Conservation (phyloP, 1,284 basidiomycete genomes). For the Trametes sp. region DNA sequence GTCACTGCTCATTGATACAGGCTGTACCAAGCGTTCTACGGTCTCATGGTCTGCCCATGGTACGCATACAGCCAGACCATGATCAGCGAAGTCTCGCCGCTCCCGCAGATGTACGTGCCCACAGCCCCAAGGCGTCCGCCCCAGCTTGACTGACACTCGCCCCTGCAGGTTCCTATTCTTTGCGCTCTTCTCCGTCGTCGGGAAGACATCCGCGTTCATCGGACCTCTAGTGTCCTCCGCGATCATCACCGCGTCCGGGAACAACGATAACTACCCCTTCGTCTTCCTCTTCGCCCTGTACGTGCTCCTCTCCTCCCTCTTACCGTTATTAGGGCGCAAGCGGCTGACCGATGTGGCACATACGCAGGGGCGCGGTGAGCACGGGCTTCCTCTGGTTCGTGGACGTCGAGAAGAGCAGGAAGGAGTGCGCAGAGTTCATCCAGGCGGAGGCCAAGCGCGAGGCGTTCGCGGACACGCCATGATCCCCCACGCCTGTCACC, state of each 20-base stretch:
- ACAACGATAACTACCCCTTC: conserved; percentile 85
- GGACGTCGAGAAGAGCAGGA: conserved; percentile 72
- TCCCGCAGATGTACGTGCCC: conserved; percentile 67
- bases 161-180: conserved; percentile 77
- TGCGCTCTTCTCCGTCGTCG: conserved; percentile 77
- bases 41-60: conserved; percentile 84
- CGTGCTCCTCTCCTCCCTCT: conserved; percentile 37
- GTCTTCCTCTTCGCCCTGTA: conserved; percentile 80
- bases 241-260: conserved; percentile 71
- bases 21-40: conserved; percentile 78
- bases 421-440: conserved; percentile 72
- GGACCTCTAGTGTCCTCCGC: conserved; percentile 82
- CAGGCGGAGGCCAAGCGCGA: conserved; percentile 60
- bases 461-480: conserved; percentile 48
- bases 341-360: no score
- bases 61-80: conserved; percentile 87
- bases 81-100: conserved; percentile 84
- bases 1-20: conserved; percentile 38
- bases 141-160: background rate
- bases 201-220: conserved; percentile 85
- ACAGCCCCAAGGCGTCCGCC: conserved; percentile 12
- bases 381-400: conserved; percentile 73
- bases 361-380: conserved; percentile 63
- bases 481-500: background rate
- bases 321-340: no score